Conservation (phyloP, 2,329 filamentous ascomycete species). For the Pseudogymnoascus sp. region DNA sequence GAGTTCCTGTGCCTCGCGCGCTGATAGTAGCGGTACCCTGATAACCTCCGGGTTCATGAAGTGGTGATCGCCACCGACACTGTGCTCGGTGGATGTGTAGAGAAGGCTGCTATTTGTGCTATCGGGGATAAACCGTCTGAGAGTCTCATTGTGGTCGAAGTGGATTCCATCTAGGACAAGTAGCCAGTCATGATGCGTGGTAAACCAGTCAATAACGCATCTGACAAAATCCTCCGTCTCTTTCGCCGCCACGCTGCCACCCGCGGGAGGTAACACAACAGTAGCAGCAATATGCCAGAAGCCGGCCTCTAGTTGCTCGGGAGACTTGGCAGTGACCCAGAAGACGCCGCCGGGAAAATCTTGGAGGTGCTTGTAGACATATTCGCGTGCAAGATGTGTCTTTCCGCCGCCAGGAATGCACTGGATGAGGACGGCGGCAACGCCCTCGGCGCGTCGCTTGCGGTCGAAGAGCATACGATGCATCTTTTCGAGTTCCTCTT, state of each 20-base stretch:
- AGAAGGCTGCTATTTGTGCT: conserved; percentile 55
- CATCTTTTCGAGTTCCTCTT: conserved; percentile 48
- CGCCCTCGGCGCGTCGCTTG: conserved; percentile 46
- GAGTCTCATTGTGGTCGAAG: conserved; percentile 47
- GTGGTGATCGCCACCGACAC: conserved; percentile 44
- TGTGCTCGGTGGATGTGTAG: conserved; percentile 58
- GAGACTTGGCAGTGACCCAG: conserved; percentile 58
- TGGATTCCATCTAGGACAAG: conserved; percentile 59
- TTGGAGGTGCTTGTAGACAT: conserved; percentile 51
- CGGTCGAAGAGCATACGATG: conserved; percentile 52
- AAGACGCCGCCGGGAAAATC: conserved; percentile 60
- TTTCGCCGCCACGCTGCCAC: conserved; percentile 32
- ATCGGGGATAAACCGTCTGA: conserved; percentile 57
- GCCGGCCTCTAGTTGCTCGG: conserved; percentile 49
- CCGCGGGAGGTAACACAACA: conserved; percentile 36
- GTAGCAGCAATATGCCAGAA: conserved; percentile 60
- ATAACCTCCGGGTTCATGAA: conserved; percentile 53
- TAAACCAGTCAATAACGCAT: conserved; percentile 54
- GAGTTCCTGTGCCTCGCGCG: conserved; percentile 50
- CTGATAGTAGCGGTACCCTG: conserved; percentile 45
- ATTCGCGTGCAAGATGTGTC: conserved; percentile 60
- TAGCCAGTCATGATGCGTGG: conserved; percentile 54
- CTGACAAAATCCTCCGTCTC: conserved; percentile 40
- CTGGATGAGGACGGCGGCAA: conserved; percentile 55
- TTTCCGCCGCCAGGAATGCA: conserved; percentile 61